Evolutionary conservation across 139 green algal genomes (phyloP), one percentile per base, ranked within the genome.

Genomic region (Asterochloris erici): DNA sequence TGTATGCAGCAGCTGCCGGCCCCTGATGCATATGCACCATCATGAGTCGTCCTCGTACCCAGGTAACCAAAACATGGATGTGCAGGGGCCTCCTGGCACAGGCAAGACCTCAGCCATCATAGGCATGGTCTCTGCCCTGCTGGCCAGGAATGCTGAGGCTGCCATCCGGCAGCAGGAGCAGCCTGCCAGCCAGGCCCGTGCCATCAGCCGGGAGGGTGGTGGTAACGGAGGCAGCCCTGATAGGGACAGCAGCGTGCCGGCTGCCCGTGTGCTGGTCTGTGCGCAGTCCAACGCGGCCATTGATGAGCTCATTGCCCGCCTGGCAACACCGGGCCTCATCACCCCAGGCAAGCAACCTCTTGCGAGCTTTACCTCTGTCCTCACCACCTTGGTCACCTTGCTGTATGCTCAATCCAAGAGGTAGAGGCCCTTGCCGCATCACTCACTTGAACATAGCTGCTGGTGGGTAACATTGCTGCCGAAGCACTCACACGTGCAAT

Each of bases 271-370:
- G 38, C 89, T 96, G n/a, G 90, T 96, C 24, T 95, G 93, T 79
- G 92, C 92, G 14, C 92, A 94, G 81, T 90, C 82, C 79, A 95
- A 95, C 73, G 91, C 89, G n/a, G 93, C 93, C 14, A 89, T 94
- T 24, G 93, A 96, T 84, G 91, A 96, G 90, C 84, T 96, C 15
- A 76, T 91, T 9, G 84, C 69, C 29, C 79, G 91, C 19, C 85
- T 96, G 29, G 89, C 83, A 24, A 79, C 61, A n/a, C 80, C 62
- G 19, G 80, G 73, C 10, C 29, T 77, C 47, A n/a, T 76, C n/a
- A 16, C n/a, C 9, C 19, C 26, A 24, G n/a, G 71, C 71, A 77
- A 6, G 38, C 38, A 2, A 10, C 4, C 38, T 54, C 38, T 6
- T 54, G 38, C 38, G 38, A 54, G 38, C 38, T 54, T 54, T 6